phyloP scores from a whole-genome alignment of 306 rosid species.

The Cucumis cinereus region DNA sequence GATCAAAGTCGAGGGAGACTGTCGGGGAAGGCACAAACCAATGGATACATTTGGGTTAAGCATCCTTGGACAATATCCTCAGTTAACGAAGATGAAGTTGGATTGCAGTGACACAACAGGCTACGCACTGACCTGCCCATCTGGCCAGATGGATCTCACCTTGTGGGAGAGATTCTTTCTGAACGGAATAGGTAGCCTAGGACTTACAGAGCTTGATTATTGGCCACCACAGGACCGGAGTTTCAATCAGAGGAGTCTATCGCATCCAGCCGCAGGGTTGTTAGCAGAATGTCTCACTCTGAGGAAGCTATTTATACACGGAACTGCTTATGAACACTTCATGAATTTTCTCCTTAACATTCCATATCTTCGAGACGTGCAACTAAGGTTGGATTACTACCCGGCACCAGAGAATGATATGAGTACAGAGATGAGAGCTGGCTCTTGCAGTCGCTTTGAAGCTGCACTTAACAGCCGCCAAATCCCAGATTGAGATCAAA shows the following conservation, averaged over 20 bases:
- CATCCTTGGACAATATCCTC: conserved; percentile 40
- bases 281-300: conserved; percentile 46
- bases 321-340: conserved; percentile 74
- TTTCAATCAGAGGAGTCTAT: conserved; percentile 67
- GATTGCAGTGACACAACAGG: conserved; percentile 82
- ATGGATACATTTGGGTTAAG: conserved; percentile 46
- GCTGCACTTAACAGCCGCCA: conserved; percentile 57
- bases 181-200: conserved; percentile 44
- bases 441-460: conserved; percentile 82
- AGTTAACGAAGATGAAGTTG: conserved; percentile 61
- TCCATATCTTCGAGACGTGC: conserved; percentile 59
- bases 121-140: conserved; percentile 58
- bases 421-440: conserved; percentile 89
- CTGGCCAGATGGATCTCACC: conserved; percentile 79
- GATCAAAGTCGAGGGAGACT: conserved; percentile 70
- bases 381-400: conserved; percentile 65
- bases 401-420: conserved; percentile 83
- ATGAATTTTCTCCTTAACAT: conserved; percentile 52
- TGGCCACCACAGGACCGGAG: conserved; percentile 94
- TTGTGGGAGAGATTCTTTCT: conserved; percentile 89
- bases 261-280: conserved; percentile 70
- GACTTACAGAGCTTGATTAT: conserved; percentile 55
- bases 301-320: conserved; percentile 81
- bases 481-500: conserved; percentile 35
- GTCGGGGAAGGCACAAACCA: conserved; percentile 47